These are phyloP conservation scores for Candida sithepensis DNA, from an alignment of 805 yeast species.

Conservation along the genomic window DNA sequence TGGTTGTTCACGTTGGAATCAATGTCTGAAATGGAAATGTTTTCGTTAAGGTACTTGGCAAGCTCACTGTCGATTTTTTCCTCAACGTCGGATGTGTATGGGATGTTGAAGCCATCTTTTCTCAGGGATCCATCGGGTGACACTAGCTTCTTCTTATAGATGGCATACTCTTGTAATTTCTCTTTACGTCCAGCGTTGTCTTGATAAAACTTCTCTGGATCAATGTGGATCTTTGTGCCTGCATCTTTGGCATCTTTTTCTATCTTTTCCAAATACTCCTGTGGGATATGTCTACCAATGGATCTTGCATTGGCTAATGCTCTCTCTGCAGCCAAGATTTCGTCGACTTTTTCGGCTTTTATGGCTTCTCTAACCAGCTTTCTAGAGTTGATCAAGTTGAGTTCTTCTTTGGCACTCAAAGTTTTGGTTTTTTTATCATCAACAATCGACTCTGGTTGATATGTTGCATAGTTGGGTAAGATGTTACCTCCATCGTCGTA, in stretches of 20 bases:
- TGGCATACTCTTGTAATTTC: conserved; percentile 53
- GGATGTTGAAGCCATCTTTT: conserved; percentile 36
- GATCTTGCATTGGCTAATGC: conserved; percentile 56
- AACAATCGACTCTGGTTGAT: conserved; percentile 8
- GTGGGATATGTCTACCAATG: conserved; percentile 33
- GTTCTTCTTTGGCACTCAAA: conserved; percentile 17
- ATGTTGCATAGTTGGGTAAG: conserved; percentile 52
- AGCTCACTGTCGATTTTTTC: conserved; percentile 59
- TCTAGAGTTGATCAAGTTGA: conserved; percentile 20
- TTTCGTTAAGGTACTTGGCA: conserved; percentile 51
- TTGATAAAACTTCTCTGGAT: conserved; percentile 46
- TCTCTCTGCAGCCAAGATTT: conserved; percentile 53
- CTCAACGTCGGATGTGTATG: conserved; percentile 66
- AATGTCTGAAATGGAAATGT: conserved; percentile 51
- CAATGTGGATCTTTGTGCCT: conserved; percentile 41
- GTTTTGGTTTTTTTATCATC: conserved; percentile 9
- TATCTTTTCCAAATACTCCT: conserved; percentile 27
- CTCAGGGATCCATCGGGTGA: conserved; percentile 45
- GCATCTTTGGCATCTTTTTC: conserved; percentile 31
- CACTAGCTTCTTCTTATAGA: conserved; percentile 56
- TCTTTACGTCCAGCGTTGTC: conserved; percentile 45
- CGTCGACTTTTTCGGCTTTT: conserved; percentile 50
- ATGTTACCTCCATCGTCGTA: conserved; percentile 58
- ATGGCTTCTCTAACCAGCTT: conserved; percentile 40
- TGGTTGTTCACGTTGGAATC: conserved; percentile 50